Base-by-base conservation (phyloP, 768 basidiomycete genomes). In the Coprinopsis sp. region DNA sequence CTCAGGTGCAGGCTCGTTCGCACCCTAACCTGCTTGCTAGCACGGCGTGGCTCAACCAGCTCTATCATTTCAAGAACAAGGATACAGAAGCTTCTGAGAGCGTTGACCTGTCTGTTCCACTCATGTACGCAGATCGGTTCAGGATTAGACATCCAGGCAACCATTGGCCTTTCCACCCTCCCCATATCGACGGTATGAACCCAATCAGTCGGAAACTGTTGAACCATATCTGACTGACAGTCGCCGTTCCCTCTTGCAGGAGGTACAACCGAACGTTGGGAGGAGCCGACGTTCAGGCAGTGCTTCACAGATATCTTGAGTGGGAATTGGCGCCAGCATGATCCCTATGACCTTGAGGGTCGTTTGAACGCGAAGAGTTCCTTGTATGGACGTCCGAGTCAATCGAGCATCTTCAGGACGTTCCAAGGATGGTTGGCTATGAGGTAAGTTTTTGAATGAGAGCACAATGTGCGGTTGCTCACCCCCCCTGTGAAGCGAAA, bases 401-500 rank as follows among this genome's bases (percentile, higher is more conserved):
- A 49, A 62, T 70, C 74, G 19, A 77, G 61, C 46, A 69, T 78
- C 6, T 78, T 81, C 57, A 67, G 77, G 42, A 79, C 81, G 2
- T 89, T 82, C 68, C 87, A 88, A 55, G 86, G 85, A n/a, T 89
- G 86, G 87, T 60, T 85, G 12, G 73, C 84, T 1, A 69, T 84
- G 70, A 82, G 79, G 81, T 84, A 36, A 3, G 56, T 47, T 14
- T 8, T 21, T 39, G 34, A 3, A 5, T 27, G 16, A 41, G n/a
- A 2, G 1, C 5, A 13, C 11, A 22, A 18, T 7, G 16, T 11
- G 25, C 8, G 36, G 28, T 37, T 11, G 6, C 36, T 11, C 11
- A 37, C 13, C 34, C 33, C 23, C 73, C 16, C 11, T 21, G 18
- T 43, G 31, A 43, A 81, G 78, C 51, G 77, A 84, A 54, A 88